A percentile compares a stretch with the other conserved stretches of the same genome.
Conservation (phyloP, 805 yeast species). For the Ogataea methylovora region DNA sequence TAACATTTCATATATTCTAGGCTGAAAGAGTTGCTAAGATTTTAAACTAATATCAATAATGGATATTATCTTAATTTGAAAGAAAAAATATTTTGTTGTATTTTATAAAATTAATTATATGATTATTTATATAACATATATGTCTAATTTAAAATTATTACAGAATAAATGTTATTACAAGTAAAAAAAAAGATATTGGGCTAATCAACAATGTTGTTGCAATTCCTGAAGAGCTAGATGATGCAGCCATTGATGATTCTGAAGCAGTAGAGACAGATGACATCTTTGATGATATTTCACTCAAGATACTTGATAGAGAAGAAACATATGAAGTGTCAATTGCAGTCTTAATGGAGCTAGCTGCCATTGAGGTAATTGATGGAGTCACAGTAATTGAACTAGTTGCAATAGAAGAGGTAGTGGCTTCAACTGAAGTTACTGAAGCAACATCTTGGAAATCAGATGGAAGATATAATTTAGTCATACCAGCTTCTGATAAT, state of each 20-base stretch:
- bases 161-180: too few relatives aligned
- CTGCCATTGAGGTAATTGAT: not conserved
- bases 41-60: too few relatives aligned
- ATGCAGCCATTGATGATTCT: too few relatives aligned
- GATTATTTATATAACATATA: not conserved
- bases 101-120: too few relatives aligned
- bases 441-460: constrained; percentile 12
- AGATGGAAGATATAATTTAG: constrained; percentile 21
- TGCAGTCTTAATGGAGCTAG: not conserved
- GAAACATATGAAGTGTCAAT: too few relatives aligned
- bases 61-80: too few relatives aligned
- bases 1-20: too few relatives aligned
- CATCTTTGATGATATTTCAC: constrained; percentile 1
- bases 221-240: not conserved
- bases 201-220: not conserved
- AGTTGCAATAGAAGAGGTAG: not conserved
- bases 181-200: not conserved
- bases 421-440: not conserved
- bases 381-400: too few relatives aligned
- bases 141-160: not conserved
- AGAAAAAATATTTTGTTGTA: too few relatives aligned
- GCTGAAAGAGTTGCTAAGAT: too few relatives aligned
- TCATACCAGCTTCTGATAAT: constrained; percentile 14
- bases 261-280: constrained; percentile 1
- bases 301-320: not conserved